A percentile compares a stretch with the other conserved stretches of the same genome.
Conservation (phyloP, 2,329 filamentous ascomycete species). For the Cyclaneusma minus region DNA sequence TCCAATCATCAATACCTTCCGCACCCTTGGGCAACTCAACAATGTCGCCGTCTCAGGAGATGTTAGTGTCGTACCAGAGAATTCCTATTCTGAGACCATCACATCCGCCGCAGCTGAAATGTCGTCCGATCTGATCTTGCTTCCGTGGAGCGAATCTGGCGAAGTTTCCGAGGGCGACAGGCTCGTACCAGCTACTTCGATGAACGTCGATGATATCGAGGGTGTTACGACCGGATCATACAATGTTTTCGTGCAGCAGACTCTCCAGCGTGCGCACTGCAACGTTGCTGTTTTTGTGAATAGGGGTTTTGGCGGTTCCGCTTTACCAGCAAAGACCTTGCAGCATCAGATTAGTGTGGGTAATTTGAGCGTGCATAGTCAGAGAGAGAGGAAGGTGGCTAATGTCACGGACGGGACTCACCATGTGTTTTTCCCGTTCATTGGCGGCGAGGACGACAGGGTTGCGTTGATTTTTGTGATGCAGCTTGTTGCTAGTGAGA, state of each 20-base stretch:
- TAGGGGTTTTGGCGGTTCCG: slow-evolving; percentile 41
- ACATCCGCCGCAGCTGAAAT: slow-evolving; percentile 54
- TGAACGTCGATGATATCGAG: slow-evolving; percentile 36
- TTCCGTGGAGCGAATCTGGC: slow-evolving; percentile 81
- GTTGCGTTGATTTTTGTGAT: slow-evolving; percentile 67
- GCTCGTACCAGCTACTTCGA: slow-evolving; percentile 32
- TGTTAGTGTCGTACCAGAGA: slow-evolving; percentile 63
- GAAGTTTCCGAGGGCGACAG: slow-evolving; percentile 46
- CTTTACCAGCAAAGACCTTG: slow-evolving; percentile 23
- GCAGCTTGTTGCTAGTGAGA: slow-evolving; percentile 65
- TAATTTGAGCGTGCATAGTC: slow-evolving; percentile 42
- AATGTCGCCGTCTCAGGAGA: slow-evolving; percentile 71
- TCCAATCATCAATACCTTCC: slow-evolving; percentile 82
- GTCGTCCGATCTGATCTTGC: slow-evolving; percentile 56
- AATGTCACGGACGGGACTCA: slow-evolving; percentile 55
- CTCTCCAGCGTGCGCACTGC: slow-evolving; percentile 46
- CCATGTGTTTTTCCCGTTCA: slow-evolving; percentile 76
- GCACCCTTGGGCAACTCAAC: slow-evolving; percentile 72
- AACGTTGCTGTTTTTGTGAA: slow-evolving; percentile 72
- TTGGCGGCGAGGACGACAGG: slow-evolving; percentile 70
- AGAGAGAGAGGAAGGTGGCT: slow-evolving; percentile 37
- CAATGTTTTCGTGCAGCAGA: slow-evolving; percentile 54
- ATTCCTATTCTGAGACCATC: slow-evolving; percentile 66
- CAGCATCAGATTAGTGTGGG: slow-evolving; percentile 34
- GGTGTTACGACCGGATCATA: slow-evolving; percentile 50